Evolutionary conservation across 352 stramenopile genomes (phyloP), one percentile per base, ranked within the genome.

Genomic region (Sclerospora graminicola): DNA sequence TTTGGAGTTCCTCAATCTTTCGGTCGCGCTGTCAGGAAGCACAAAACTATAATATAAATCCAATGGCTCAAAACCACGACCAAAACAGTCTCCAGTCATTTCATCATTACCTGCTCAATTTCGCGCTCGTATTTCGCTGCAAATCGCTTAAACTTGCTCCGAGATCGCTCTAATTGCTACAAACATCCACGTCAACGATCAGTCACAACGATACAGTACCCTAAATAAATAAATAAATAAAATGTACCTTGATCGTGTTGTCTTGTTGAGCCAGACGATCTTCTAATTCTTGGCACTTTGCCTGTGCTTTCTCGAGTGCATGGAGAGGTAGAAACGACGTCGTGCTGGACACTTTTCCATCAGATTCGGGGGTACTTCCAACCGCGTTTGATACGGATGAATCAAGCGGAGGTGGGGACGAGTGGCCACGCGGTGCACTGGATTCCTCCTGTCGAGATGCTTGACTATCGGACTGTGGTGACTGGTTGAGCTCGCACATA

Each of bases 101-200:
- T n/a, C n/a, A n/a, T n/a, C 5, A 18, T 30, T 44, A 88, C 78
- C 66, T 85, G 63, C 44, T 91, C 74, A 40, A 91, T 84, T 41
- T 91, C 80, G 9, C 66, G 66, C 47, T 91, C 80, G 26, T 91
- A 91, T 43, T 89, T 89, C 4, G 73, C 80, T 0, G 75, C 80
- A 35, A 91, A 91, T 8, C 77, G 67, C 51, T 88, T 87, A 48
- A 91, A 91, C 30, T 91, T 91, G 52, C 74, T 89, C 14, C 80
- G 76, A 14, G 80, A 91, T 20, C 76, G 60, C 57, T 91, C 80
- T 30, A 91, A 41, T 74, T 84, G 72, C 80, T 90, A 41, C 13
- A 54, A 26, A 44, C 1, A 52, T 15, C 46, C 28, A 40, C 16
- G 13, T 32, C 41, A 15, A 10, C 9, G 29, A 14, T 44, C 29